Base-by-base conservation (phyloP, 2,329 filamentous ascomycete species). In the Dothidotthia symphoricarpi region DNA sequence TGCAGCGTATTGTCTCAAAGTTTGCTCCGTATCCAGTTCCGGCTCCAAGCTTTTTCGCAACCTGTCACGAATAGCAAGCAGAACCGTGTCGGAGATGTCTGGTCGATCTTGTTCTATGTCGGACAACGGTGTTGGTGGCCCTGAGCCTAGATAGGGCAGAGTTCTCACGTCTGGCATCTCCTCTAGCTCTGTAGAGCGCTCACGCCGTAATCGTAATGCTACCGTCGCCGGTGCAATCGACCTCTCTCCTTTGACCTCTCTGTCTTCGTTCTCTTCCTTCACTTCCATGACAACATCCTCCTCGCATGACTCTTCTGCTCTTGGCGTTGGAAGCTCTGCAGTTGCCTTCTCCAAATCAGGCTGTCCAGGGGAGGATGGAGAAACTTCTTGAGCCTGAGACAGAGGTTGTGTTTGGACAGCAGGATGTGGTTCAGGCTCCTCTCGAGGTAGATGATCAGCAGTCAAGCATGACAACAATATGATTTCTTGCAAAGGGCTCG, bases 141-240 rank as follows among this genome's bases (percentile, higher is more conserved):
- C 62, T 38, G 73, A 73, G 19, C 63, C 53, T 35, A 75, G 59
- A 41, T 72, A 75, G 3, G 73, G 73, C 4, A 76, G 56, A 11
- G 55, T 57, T 27, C 69, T 66, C 4, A 67, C 53, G 38, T 74
- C 71, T 9, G 69, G 66, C 25, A 59, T 66, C 6, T 55, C 54
- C 30, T 69, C 62, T n/a, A 59, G 56, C 14, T 67, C 62, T 8
- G 50, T 39, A 28, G 61, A 61, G 3, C 45, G 39, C 16, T 62
- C 60, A 22, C 52, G 60, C 14, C 61, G 54, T 16, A 60, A 31
- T 10, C 58, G 57, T 12, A 63, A 49, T 30, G 60, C 59, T 24
- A 55, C 51, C 8, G 62, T 65, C 12, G 63, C 61, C 14, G 63
- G 61, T 17, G 61, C 59, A 3, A 58, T 41, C 10, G 58, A 49